phyloP scores from a whole-genome alignment of 371 early-diverging fungal species.

The Syncephalastrum racemosum region DNA sequence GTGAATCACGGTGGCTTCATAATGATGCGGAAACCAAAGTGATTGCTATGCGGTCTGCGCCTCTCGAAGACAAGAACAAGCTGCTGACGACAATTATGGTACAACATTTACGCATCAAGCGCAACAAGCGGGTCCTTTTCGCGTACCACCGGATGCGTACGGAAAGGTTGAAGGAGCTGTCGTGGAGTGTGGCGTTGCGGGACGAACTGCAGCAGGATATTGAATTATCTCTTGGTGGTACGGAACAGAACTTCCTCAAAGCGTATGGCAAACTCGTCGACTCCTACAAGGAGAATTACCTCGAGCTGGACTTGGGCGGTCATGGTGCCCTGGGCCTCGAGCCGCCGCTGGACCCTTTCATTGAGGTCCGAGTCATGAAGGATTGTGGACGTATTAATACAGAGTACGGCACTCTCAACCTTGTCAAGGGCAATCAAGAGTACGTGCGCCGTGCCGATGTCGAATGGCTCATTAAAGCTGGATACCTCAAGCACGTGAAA shows the following conservation, averaged over 20 bases:
- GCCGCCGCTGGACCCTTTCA: conserved; percentile 87
- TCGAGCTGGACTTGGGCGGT: conserved; percentile 76
- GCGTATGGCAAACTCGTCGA: conserved; percentile 63
- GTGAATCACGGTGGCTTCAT: conserved; percentile 71
- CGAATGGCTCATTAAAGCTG: conserved; percentile 83
- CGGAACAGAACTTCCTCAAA: conserved; percentile 66
- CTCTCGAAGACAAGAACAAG: conserved; percentile 19
- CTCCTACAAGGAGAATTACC: conserved; percentile 63
- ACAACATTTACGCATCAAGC: conserved; percentile 56
- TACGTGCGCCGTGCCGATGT: conserved; percentile 86
- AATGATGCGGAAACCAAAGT: conserved; percentile 36
- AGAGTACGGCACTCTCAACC: conserved; percentile 73
- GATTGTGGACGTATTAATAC: conserved; percentile 90
- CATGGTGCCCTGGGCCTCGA: conserved; percentile 66
- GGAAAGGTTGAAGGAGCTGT: conserved; percentile 68
- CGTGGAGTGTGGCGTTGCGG: conserved; percentile 71
- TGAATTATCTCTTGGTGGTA: conserved; percentile 52
- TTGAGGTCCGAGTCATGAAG: conserved; percentile 82
- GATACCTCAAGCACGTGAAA: conserved; percentile 68
- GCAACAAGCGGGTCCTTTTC: conserved; percentile 88
- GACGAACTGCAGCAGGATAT: conserved; percentile 40
- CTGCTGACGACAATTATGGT: conserved; percentile 48
- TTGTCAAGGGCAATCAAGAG: conserved; percentile 78
- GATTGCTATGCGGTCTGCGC: conserved; percentile 18
- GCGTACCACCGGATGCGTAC: conserved; percentile 83